Base-by-base conservation (phyloP, 2,329 filamentous ascomycete genomes). In the Iodosphaeria phyllophila region DNA sequence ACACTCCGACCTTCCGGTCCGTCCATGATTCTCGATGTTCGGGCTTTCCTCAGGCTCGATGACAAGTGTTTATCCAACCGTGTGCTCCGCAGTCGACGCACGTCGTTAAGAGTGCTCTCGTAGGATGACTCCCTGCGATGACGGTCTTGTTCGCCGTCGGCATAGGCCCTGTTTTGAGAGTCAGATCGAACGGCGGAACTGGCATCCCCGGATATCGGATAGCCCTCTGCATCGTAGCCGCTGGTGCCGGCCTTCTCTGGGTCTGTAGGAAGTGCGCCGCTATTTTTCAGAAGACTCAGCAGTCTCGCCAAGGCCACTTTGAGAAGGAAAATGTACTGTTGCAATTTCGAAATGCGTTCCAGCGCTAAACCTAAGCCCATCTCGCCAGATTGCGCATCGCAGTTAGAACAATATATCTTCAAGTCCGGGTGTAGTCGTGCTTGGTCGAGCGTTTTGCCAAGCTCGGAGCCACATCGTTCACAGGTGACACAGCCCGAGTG, bases 41-140 rank as follows among this genome's bases (percentile, higher is more conserved):
- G 68, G 24, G 86, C 80, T 40, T 84, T 89, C 44, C 79, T 78
- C 46, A 86, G 83, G 25, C 83, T 93, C 13, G 82, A 91, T 18
- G 86, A 95, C 21, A 98, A 56, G 40, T 92, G 82, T 43, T 91
- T 86, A 42, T 98, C 86, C 43, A 95, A 74, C 16, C 89, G 74
- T 13, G 86, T 95, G 32, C 89, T 95, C 35, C 86, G 73, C 30
- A 98, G 54, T 32, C 89, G 69, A 40, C 83, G 74, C 44, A 98
- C 89, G 50, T 98, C 89, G 36, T 89, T 91, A 37, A 98, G 73
- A 23, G 86, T 92, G 52, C 84, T 91, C 54, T 95, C 86, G 44
- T 95, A 89, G 15, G 78, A 82, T 25, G 77, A 80, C 39, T 73
- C 66, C 35, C 71, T 64, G 31, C 64, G 62, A 30, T 69, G 63